Conservation (phyloP, 2,329 filamentous ascomycete genomes). For the Fusarium buharicum region DNA sequence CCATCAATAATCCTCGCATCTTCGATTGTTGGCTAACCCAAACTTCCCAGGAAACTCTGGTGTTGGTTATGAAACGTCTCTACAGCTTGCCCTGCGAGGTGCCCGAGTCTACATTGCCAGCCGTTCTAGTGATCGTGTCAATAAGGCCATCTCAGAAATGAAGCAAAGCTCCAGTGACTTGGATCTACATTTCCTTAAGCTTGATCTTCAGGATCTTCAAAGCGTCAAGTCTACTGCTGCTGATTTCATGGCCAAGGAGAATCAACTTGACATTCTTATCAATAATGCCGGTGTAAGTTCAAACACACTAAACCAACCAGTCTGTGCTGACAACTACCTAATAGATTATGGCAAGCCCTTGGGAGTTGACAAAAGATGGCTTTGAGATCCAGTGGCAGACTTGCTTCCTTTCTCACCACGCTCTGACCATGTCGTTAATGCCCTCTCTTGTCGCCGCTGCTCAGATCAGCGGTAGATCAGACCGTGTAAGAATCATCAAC, state of each 20-base stretch:
- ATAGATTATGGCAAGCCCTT: conserved; percentile 39
- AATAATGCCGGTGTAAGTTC: conserved; percentile 47
- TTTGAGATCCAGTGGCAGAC: conserved; percentile 40
- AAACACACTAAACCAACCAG: fast-evolving
- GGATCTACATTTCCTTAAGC: conserved; percentile 39
- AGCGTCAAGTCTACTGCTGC: conserved; percentile 30
- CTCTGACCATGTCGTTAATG: conserved; percentile 33
- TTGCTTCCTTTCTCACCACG: conserved; percentile 38
- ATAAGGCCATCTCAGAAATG: conserved; percentile 39
- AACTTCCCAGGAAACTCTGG: conserved; percentile 28
- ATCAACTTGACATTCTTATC: conserved; percentile 36
- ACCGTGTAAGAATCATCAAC: conserved; percentile 41
- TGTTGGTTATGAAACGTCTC: conserved; percentile 40
- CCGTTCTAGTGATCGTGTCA: conserved; percentile 34
- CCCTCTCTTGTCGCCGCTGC: conserved; percentile 30
- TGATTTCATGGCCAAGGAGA: conserved; percentile 32
- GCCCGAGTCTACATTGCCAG: conserved; percentile 41
- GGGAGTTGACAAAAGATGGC: conserved; percentile 35
- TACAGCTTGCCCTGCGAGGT: conserved; percentile 32
- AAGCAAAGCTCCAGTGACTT: conserved; percentile 4
- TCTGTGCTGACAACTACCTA: conserved; percentile 28
- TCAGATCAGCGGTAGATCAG: conserved; percentile 9
- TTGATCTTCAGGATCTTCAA: conserved; percentile 38
- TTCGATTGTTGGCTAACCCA: fast-evolving
- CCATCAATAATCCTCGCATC: fast-evolving